Conservation (phyloP, 495 filamentous ascomycete genomes). For the Neurospora sp. region DNA sequence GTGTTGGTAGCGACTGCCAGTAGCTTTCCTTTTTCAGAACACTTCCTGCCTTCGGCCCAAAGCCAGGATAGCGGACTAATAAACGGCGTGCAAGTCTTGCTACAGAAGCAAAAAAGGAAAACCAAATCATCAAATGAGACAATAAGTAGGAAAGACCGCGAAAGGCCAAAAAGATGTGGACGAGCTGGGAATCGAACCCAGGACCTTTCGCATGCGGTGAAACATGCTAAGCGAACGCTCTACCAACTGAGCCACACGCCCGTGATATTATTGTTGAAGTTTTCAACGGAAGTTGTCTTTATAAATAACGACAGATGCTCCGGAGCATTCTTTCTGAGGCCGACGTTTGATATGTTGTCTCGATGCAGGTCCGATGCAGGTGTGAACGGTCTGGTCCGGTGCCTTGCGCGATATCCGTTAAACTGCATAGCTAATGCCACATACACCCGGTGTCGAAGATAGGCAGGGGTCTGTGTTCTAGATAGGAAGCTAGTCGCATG, state of each 20-base stretch:
- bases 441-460: background rate
- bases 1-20: too few relatives aligned
- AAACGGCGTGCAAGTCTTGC: background rate
- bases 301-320: background rate
- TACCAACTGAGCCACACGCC: constrained; percentile 4
- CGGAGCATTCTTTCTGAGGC: background rate
- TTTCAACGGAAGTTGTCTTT: too few relatives aligned
- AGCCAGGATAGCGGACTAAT: too few relatives aligned
- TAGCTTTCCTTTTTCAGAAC: too few relatives aligned
- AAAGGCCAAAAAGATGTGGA: constrained; percentile 2
- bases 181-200: constrained; percentile 16
- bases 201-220: background rate
- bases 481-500: background rate
- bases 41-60: too few relatives aligned
- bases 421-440: background rate
- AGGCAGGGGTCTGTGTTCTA: background rate
- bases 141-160: background rate
- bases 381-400: background rate
- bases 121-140: background rate
- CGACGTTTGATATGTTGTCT: background rate
- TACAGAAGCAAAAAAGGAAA: background rate
- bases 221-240: background rate
- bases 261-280: background rate
- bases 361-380: background rate
- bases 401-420: background rate